phyloP scores from a whole-genome alignment of 306 rosid species.

The Citrullus mucosospermus region DNA sequence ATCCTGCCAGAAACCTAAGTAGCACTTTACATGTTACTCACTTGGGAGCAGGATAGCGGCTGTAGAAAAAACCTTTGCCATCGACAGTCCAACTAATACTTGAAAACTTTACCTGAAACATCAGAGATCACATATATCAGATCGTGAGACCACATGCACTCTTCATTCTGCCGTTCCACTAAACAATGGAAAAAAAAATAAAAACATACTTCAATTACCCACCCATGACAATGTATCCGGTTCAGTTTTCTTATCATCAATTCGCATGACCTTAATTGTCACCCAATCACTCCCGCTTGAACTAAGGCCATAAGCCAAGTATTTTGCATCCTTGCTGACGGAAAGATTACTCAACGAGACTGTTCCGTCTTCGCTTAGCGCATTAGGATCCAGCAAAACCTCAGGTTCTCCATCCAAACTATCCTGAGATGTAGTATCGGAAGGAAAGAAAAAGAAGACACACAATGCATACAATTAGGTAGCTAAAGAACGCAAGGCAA shows the following conservation, averaged over 20 bases:
- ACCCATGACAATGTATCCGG: conserved; percentile 76
- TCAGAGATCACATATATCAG: not conserved
- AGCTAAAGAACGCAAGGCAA: not conserved
- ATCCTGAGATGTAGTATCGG: conserved; percentile 24
- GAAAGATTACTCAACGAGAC: conserved; percentile 41
- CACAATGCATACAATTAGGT: not conserved
- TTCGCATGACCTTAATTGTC: conserved; percentile 44
- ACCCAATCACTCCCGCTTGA: conserved; percentile 93
- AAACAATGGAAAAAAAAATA: not conserved
- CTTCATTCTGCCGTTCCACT: not conserved
- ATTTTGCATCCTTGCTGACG: conserved; percentile 55
- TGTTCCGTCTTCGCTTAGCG: conserved; percentile 68
- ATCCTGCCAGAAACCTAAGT: not conserved
- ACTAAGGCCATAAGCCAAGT: conserved; percentile 78
- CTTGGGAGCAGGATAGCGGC: conserved; percentile 88
- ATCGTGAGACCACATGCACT: not conserved
- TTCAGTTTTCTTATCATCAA: conserved; percentile 39
- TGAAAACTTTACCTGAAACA: conserved; percentile 80
- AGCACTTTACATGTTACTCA: conserved; percentile 18
- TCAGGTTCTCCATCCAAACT: conserved; percentile 48
- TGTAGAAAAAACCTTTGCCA: conserved; percentile 78
- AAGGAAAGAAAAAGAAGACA: not conserved
- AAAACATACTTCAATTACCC: conserved; percentile 13
- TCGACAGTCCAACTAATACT: conserved; percentile 78
- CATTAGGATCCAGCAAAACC: conserved; percentile 78